Conservation (phyloP, 352 stramenopile genomes). For the Globisporangium yorkense region DNA sequence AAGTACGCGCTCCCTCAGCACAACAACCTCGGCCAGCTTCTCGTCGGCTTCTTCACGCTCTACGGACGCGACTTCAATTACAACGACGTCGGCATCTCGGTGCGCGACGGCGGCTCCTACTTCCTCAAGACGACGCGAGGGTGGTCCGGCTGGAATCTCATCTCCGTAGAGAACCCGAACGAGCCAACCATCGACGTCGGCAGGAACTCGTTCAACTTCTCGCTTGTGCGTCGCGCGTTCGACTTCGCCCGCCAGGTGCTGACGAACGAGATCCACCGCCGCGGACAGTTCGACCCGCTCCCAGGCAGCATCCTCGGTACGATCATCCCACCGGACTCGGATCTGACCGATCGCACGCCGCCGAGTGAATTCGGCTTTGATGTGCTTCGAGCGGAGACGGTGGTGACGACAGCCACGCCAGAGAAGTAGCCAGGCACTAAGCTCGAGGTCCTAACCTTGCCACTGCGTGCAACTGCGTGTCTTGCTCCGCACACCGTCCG, state of each 20-base stretch:
- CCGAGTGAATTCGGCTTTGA: constrained; percentile 63
- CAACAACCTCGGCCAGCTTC: constrained; percentile 89
- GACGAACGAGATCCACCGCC: constrained; percentile 63
- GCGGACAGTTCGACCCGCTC: constrained; percentile 57
- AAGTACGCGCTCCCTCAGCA: constrained; percentile 58
- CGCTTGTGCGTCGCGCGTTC: constrained; percentile 88
- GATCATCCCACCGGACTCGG: constrained; percentile 65
- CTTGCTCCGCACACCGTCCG: too few species aligned
- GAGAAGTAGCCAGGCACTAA: too few species aligned
- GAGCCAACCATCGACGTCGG: constrained; percentile 90
- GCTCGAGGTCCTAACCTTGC: too few species aligned
- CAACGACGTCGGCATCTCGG: constrained; percentile 86
- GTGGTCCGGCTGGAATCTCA: constrained; percentile 65
- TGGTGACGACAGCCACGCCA: too few species aligned
- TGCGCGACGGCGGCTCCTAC: constrained; percentile 90
- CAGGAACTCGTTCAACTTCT: constrained; percentile 90
- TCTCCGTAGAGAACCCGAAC: constrained; percentile 94
- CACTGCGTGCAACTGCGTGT: too few species aligned
- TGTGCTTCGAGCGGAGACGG: constrained; percentile 19
- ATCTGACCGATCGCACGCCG: constrained; percentile 50
- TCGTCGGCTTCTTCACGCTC: constrained; percentile 95
- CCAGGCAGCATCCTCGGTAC: constrained; percentile 66
- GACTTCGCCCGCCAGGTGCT: constrained; percentile 77
- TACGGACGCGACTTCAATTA: constrained; percentile 95
- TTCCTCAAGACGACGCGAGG: constrained; percentile 87